phyloP scores from a whole-genome alignment of 2,329 filamentous ascomycete genomes.

The Fusarium piperis region DNA sequence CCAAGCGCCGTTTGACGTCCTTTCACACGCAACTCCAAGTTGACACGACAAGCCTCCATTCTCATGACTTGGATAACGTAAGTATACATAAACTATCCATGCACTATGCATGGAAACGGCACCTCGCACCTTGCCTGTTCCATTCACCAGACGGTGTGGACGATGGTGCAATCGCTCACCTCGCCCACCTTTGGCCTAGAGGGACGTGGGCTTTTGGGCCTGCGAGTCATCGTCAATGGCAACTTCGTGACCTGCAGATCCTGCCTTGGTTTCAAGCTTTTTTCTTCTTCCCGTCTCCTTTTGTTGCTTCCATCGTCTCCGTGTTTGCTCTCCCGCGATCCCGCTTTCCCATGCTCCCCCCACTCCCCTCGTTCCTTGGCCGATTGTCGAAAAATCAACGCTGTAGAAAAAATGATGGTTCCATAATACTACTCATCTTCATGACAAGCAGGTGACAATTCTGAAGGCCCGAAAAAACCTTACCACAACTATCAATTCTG shows the following conservation, averaged over 20 bases:
- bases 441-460: slow-evolving; percentile 6
- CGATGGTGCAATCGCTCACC: slow-evolving; percentile 36
- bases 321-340: not conserved
- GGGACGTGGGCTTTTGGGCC: slow-evolving; percentile 3
- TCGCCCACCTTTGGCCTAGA: slow-evolving; percentile 24
- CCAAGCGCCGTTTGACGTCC: not conserved
- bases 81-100: slow-evolving; percentile 31
- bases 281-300: slow-evolving; percentile 4
- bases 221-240: slow-evolving; percentile 41
- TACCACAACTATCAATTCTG: not conserved
- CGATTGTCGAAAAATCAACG: not conserved
- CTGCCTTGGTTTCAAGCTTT: slow-evolving; percentile 36
- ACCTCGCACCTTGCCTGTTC: slow-evolving; percentile 32
- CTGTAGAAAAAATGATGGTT: slow-evolving; percentile 18
- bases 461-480: slow-evolving; percentile 10
- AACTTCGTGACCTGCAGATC: slow-evolving; percentile 42
- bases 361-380: not conserved
- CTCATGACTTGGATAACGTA: slow-evolving; percentile 32
- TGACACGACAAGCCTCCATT: slow-evolving; percentile 22
- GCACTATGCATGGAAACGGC: slow-evolving; percentile 27
- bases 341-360: not conserved
- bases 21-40: slow-evolving; percentile 16
- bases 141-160: slow-evolving; percentile 30
- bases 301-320: not conserved
- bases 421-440: slow-evolving; percentile 15